Evolutionary conservation across 108 stramenopile species (phyloP), one percentile per base, ranked within the genome.

Genomic region (Bacterosira constricta): DNA sequence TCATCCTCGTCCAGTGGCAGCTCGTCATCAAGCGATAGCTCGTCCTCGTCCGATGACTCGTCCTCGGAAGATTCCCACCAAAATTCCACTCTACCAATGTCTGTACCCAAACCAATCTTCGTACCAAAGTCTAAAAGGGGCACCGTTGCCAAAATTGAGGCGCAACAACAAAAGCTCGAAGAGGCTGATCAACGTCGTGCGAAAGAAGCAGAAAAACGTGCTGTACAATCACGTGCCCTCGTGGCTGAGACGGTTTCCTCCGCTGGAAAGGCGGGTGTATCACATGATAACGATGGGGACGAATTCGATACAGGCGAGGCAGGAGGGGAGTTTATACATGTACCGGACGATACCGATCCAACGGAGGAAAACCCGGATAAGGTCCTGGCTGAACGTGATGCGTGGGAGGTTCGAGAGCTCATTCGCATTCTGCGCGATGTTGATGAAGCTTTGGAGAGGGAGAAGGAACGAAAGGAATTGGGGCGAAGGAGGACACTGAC

Each of bases 401-500:
- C 82, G 12, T 94, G 93, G 93, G 89, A 94, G 75, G 66, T 94
- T 9, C 84, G 93, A 20, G 93, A 94, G 57, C 29, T 94, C 12
- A 51, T 70, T 23, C 89, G 93, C 15, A 69, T 91, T 10, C 57
- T 85, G 6, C 80, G 90, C 57, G 91, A 92, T 34, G 60, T 66
- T 37, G 96, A 97, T 36, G 73, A 83, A 62, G 66, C 79, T 32
- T 59, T 57, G 35, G 67, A 83, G 47, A 37, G 31, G 7, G 55
- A 73, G 27, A 66, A 62, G 21, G 86, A 96, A 66, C 67, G 50
- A 35, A 54, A 55, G 50, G 98, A 97, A 56, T 75, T 83, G 34
- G 75, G 72, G 52, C 80, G 93, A 23, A 65, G 98, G 29, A 76
- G 92, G 38, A 63, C 83, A 2, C 85, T 99, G 88, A 97, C 97